phyloP scores from a whole-genome alignment of 1,139 yeast species.

The Protomyces arabidopsidicola region DNA sequence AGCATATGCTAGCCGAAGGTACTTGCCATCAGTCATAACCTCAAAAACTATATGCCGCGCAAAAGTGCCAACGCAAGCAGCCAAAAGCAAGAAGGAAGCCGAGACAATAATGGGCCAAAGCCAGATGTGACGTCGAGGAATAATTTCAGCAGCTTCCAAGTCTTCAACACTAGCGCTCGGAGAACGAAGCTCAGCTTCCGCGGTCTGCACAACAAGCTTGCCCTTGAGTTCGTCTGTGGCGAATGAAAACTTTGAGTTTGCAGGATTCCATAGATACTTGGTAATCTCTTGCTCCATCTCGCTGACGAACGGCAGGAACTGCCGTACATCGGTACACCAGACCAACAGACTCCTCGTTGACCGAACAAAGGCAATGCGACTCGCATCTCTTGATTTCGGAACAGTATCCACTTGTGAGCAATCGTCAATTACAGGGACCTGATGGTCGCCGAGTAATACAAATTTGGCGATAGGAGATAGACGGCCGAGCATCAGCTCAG shows the following conservation, averaged over 20 bases:
- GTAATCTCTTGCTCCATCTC: background rate
- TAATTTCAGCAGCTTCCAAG: background rate
- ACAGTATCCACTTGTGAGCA: background rate
- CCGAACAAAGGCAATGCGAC: background rate
- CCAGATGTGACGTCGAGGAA: conserved; percentile 4
- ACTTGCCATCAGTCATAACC: background rate
- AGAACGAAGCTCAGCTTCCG: background rate
- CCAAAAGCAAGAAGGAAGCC: background rate
- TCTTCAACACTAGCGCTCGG: background rate
- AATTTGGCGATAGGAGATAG: conserved; percentile 2
- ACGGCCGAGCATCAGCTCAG: conserved; percentile 1
- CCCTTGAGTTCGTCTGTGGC: background rate
- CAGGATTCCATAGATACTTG: conserved; percentile 4
- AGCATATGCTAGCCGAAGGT: background rate
- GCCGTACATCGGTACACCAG: background rate
- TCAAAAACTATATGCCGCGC: background rate
- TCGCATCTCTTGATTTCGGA: background rate
- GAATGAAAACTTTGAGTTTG: background rate
- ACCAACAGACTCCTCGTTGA: background rate
- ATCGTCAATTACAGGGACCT: conserved; percentile 1
- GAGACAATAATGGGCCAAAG: conserved; percentile 8
- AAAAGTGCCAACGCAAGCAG: conserved; percentile 1
- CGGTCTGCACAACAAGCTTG: background rate
- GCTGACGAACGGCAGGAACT: background rate
- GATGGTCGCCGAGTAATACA: background rate